Conservation (phyloP, 2,329 filamentous ascomycete genomes). For the Scedosporium aurantiacum region DNA sequence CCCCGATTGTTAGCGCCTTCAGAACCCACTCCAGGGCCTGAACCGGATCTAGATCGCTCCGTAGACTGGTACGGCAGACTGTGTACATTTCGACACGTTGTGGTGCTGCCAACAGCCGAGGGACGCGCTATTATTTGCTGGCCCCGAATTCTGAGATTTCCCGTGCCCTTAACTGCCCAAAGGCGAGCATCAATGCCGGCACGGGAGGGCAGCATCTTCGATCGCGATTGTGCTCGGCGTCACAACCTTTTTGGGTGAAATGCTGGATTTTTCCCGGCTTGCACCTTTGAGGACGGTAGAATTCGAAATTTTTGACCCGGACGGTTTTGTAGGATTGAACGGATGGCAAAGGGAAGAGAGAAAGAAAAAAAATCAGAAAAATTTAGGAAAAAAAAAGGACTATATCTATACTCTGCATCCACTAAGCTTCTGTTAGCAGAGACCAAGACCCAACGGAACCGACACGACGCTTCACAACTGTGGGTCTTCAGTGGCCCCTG, state of each 20-base stretch:
- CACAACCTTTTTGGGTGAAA: not conserved
- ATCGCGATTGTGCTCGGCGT: not conserved
- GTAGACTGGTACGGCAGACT: not conserved
- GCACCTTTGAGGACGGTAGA: not conserved
- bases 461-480: constrained; percentile 6
- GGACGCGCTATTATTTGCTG: not conserved
- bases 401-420: too few relatives aligned
- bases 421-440: too few relatives aligned
- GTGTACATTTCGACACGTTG: not conserved
- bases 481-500: not conserved
- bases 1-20: not conserved
- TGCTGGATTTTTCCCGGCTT: not conserved
- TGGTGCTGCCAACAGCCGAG: not conserved
- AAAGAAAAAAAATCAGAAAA: not conserved
- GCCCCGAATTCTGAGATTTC: not conserved
- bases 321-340: not conserved
- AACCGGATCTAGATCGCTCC: not conserved
- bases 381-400: not conserved
- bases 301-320: not conserved
- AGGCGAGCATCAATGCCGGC: not conserved
- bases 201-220: not conserved
- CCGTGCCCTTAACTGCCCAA: not conserved
- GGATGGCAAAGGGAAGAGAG: not conserved
- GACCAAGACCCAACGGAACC: constrained; percentile 5
- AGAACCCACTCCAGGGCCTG: not conserved